Base-by-base conservation (phyloP, 495 filamentous ascomycete genomes). In the Aspergillus bridgeri region DNA sequence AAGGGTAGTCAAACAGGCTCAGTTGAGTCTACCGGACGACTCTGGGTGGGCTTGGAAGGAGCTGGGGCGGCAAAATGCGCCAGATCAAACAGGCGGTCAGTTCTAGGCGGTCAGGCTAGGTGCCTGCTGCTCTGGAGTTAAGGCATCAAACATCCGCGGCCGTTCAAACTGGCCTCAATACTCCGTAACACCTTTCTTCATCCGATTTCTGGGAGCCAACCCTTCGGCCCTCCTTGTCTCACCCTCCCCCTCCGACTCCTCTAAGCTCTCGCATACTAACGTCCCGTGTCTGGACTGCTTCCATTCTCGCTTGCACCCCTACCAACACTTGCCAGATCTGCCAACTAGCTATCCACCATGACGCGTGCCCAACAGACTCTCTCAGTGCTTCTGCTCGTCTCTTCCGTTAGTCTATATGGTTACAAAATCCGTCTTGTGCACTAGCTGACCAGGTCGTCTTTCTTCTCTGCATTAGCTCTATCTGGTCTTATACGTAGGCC, bases 291-390 rank as follows among this genome's bases (percentile, higher is more conserved):
- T 15, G 4, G 33, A 3, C 11, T 38, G 33, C 13, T 38, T 15
- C 13, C 33, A 38, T 15, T 15, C 8, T 38, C 9, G 1, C 33
- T 11, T 38, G 3, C 33, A 8, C 9, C 29, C 29, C 29, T 7
- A 3, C 33, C 13, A 13, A 11, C 9, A 38, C 3, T 38, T 38
- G 9, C 33, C 1, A 11, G 17, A 38, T 2, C 20, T 13, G 21
- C 25, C 46, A 48, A 33, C 38, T 18, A 20, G 19, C 6, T n/a
- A 6, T 57, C 60, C 68, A 72, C 46, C 61, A 98, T 97, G 94
- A 96, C 94, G 60, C 90, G 91, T 73, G 94, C 94, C 21, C 89
- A 92, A 69, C 92, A 98, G 72, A 91, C 89, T 60, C 84, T 96
- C 69, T 96, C 91, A 44, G 78, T 95, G 58, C 84, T 84, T 62